Conservation (phyloP, 768 basidiomycete species). For the Lepiota brunneoincarnata region DNA sequence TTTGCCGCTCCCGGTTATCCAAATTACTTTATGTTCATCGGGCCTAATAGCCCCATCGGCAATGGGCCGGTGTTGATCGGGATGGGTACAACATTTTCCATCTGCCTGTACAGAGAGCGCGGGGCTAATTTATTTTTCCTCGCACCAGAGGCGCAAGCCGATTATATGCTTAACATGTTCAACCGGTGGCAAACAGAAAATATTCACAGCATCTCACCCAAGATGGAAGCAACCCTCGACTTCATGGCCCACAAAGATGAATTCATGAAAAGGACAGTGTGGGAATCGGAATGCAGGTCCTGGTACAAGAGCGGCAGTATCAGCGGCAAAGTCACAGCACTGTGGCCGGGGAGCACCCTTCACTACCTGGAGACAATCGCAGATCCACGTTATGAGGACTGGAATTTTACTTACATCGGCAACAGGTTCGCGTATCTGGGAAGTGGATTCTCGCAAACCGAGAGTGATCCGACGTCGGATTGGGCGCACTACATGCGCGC, state of each 20-base stretch:
- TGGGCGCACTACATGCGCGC: slow-evolving; percentile 25
- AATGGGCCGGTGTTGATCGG: slow-evolving; percentile 24
- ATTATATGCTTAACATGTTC: slow-evolving; percentile 27
- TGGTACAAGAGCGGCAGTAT: slow-evolving; percentile 27
- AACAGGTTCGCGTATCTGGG: slow-evolving; percentile 29
- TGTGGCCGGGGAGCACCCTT: slow-evolving; percentile 30
- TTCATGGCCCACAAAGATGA: slow-evolving; percentile 26
- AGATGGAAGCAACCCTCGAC: slow-evolving; percentile 27
- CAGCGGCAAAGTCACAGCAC: slow-evolving; percentile 24
- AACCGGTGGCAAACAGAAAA: slow-evolving; percentile 30
- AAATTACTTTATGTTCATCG: slow-evolving; percentile 27
- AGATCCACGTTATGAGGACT: slow-evolving; percentile 28
- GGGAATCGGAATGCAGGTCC: slow-evolving; percentile 24
- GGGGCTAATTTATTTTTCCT: not conserved
- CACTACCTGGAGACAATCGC: slow-evolving; percentile 28
- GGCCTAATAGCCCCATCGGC: slow-evolving; percentile 28
- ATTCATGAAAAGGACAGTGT: slow-evolving; percentile 28
- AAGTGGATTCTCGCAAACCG: slow-evolving; percentile 28
- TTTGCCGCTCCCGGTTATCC: slow-evolving; percentile 25
- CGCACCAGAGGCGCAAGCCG: slow-evolving; percentile 23
- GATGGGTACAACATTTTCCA: slow-evolving; percentile 18
- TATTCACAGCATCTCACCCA: slow-evolving; percentile 28
- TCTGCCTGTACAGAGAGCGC: not conserved
- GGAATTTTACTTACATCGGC: slow-evolving; percentile 25
- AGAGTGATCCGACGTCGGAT: slow-evolving; percentile 25